Percentiles rank a stretch among this genome's conserved stretches.
These are phyloP conservation scores for Sphenostylis stenocarpa DNA, from an alignment of 306 rosid genomes.

Conservation along the genomic window DNA sequence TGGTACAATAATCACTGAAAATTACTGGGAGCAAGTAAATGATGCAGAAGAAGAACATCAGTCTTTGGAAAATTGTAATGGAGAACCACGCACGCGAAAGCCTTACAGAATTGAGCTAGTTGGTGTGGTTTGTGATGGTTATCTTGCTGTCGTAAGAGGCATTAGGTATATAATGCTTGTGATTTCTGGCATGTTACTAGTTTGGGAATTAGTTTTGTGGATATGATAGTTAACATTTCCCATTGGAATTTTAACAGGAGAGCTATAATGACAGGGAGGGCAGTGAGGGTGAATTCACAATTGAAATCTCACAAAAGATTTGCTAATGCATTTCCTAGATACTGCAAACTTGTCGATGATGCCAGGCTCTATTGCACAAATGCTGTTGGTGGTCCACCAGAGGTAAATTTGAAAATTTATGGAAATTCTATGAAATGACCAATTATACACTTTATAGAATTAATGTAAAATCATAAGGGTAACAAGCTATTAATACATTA, in stretches of 20 bases:
- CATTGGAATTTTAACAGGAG: constrained; percentile 55
- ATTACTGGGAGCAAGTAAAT: constrained; percentile 73
- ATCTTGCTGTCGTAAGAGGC: constrained; percentile 89
- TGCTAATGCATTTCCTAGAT: constrained; percentile 71
- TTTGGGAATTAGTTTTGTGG: not conserved
- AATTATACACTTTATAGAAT: not conserved
- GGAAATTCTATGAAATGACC: not conserved
- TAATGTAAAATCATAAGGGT: not conserved
- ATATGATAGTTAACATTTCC: not conserved
- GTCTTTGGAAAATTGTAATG: not conserved
- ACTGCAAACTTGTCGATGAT: constrained; percentile 75
- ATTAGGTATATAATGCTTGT: constrained; percentile 56
- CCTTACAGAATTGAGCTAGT: constrained; percentile 90
- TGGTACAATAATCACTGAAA: constrained; percentile 59
- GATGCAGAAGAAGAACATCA: constrained; percentile 39
- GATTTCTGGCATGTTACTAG: not conserved
- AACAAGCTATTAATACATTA: constrained; percentile 22
- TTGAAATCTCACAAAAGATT: constrained; percentile 91
- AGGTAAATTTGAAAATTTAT: constrained; percentile 47
- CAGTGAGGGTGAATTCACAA: constrained; percentile 89
- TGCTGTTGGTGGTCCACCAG: constrained; percentile 54
- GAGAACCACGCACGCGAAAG: constrained; percentile 29
- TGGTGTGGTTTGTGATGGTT: constrained; percentile 94
- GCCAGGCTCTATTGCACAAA: constrained; percentile 74
- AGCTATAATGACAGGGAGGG: constrained; percentile 76